Conservation (phyloP, 768 basidiomycete genomes). For the Ramaria sp. region DNA sequence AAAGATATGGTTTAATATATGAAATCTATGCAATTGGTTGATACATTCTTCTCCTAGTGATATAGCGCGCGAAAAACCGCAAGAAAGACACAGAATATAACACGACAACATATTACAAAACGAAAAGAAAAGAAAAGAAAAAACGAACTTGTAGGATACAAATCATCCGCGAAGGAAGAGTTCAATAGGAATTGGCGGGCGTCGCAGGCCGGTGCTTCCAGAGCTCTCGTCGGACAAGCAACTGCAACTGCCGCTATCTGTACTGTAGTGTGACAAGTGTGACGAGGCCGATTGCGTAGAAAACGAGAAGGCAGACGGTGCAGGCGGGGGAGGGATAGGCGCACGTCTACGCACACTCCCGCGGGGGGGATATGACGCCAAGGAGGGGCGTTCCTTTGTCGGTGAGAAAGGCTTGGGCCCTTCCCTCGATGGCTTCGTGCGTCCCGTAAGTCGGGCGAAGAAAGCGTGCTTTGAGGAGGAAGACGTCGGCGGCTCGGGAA, state of each 20-base stretch:
- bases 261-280: not conserved
- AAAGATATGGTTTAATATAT: too few species aligned
- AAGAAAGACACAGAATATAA: not conserved
- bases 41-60: not conserved
- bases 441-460: slow-evolving; percentile 3
- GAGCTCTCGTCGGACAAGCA: not conserved
- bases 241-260: slow-evolving; percentile 1
- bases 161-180: slow-evolving; percentile 2
- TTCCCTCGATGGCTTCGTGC: not conserved
- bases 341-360: not conserved
- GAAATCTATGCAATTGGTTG: not conserved
- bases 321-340: not conserved
- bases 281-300: slow-evolving; percentile 3
- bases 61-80: not conserved
- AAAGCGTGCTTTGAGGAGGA: not conserved
- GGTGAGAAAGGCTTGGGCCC: not conserved
- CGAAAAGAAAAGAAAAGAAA: not conserved
- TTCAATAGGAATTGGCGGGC: slow-evolving; percentile 7
- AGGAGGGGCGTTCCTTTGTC: not conserved
- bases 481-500: not conserved
- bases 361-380: not conserved
- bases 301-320: not conserved
- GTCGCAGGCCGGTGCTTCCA: not conserved
- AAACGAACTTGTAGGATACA: not conserved
- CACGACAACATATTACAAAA: not conserved